A percentile compares a stretch with the other conserved stretches of the same genome.
Evolutionary conservation across 192 early-diverging fungal species (phyloP).

Genomic region (Backusella tuberculispora): DNA sequence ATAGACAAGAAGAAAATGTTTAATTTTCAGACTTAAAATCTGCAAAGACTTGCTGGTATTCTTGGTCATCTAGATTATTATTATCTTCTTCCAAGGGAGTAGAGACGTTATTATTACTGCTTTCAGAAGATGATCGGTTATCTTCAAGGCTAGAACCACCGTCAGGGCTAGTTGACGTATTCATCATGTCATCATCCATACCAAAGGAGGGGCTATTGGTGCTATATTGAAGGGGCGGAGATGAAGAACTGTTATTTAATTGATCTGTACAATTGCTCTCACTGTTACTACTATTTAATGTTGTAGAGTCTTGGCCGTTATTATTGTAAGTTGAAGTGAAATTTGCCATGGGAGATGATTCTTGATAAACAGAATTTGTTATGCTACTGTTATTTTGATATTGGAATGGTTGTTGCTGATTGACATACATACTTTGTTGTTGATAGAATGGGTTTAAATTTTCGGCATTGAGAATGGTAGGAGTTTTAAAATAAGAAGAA

Average conservation of each 20-base stretch:
- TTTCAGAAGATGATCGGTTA: neutral
- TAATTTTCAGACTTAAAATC: constrained; percentile 1
- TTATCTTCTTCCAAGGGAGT: neutral
- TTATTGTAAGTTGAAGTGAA: neutral
- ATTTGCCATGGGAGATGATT: neutral
- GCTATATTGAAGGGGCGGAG: neutral
- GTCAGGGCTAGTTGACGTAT: neutral
- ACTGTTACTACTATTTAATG: neutral
- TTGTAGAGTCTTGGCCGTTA: neutral
- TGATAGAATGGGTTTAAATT: neutral
- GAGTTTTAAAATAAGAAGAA: neutral
- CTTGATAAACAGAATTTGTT: neutral
- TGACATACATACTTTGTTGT: neutral
- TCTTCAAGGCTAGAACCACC: neutral
- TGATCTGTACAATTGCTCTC: neutral
- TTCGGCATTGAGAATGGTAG: neutral
- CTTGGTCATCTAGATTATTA: neutral
- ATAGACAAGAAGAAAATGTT: neutral
- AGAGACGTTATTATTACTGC: neutral
- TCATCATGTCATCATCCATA: neutral
- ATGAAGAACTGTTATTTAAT: neutral
- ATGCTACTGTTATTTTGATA: neutral
- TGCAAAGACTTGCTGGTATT: neutral
- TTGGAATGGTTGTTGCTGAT: neutral
- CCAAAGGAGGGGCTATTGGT: neutral